Evolutionary conservation across 192 early-diverging fungal genomes (phyloP), one percentile per base, ranked within the genome.

Genomic region (Umbelopsis ramanniana): DNA sequence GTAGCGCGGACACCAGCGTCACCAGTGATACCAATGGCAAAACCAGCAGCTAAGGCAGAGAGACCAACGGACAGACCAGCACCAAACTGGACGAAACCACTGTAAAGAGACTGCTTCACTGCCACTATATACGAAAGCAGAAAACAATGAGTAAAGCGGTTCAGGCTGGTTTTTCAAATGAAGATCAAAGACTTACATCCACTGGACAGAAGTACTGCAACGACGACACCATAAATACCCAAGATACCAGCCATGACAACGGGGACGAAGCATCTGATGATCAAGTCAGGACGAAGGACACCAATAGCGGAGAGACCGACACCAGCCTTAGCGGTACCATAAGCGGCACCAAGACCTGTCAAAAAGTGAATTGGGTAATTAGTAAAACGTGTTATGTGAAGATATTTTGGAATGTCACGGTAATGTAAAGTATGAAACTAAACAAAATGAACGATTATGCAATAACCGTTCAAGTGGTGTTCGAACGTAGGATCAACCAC

Each of bases 191-290:
- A 87, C 87, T 93, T 93, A 85, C 91, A 83, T 74, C 89, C 88
- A 77, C 89, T 90, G 40, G 92, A 86, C 63, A 95, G 91, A 46
- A 99, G 87, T 6, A 99, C 98, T 7, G 98, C 88, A 8, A 99
- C 96, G 14, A 98, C 96, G 14, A 99, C 87, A 46, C 98, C 98
- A 84, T 99, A 99, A 78, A 99, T 95, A 81, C 92, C 96, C 75
- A 99, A 94, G 83, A 99, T 99, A 94, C 98, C 97, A 76, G 91
- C 94, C 96, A 97, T 97, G 75, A 99, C 92, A 66, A 97, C 94
- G 17, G 96, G 96, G 66, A 99, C 91, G 70, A 96, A 88, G 50
- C 90, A 86, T 79, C 92, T 95, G 81, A 95, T 92, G 60, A 94
- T 91, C 60, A 96, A 80, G 75, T 96, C 95, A 68, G 95, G 95